Percentiles rank a stretch among this genome's conserved stretches.
phyloP scores from a whole-genome alignment of 2,329 filamentous ascomycete genomes.

The Stagonosporopsis cucurbitacearum region DNA sequence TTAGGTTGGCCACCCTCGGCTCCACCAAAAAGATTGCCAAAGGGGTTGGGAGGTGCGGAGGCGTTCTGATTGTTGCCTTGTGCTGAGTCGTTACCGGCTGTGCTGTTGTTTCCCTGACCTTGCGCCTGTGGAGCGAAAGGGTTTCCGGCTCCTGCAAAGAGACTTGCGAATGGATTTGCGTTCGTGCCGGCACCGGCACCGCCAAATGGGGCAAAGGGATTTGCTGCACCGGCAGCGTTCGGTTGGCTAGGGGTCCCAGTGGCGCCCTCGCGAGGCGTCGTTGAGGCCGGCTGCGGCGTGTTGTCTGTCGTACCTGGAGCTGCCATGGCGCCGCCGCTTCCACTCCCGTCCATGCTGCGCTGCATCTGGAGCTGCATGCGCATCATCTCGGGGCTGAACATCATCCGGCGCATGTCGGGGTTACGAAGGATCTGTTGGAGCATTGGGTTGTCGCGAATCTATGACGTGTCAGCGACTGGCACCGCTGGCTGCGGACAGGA shows the following conservation, averaged over 20 bases:
- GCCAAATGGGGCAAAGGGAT: conserved; percentile 57
- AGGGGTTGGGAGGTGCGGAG: conserved; percentile 40
- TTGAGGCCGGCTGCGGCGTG: conserved; percentile 61
- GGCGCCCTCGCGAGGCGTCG: conserved; percentile 35
- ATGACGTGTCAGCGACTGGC: conserved; percentile 19
- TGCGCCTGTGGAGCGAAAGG: conserved; percentile 44
- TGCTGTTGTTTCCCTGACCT: conserved; percentile 26
- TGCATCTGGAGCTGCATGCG: conserved; percentile 84
- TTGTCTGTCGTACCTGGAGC: conserved; percentile 91
- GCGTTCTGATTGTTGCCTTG: conserved; percentile 30
- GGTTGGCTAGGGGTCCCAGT: conserved; percentile 37
- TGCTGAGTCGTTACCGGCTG: conserved; percentile 32
- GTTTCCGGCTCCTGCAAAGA: conserved; percentile 56
- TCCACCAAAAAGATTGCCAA: conserved; percentile 61
- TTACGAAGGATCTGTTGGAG: conserved; percentile 87
- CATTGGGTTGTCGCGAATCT: conserved; percentile 85
- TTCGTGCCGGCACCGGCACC: conserved; percentile 38
- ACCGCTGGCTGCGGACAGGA: not conserved
- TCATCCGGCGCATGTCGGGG: conserved; percentile 87
- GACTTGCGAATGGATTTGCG: conserved; percentile 66
- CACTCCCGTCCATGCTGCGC: conserved; percentile 62
- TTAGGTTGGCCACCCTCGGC: conserved; percentile 51
- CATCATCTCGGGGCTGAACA: conserved; percentile 88
- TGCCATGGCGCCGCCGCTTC: conserved; percentile 67
- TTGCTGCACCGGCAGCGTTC: conserved; percentile 44